phyloP scores from a whole-genome alignment of 1,139 yeast species.

The Candida mesenterica region DNA sequence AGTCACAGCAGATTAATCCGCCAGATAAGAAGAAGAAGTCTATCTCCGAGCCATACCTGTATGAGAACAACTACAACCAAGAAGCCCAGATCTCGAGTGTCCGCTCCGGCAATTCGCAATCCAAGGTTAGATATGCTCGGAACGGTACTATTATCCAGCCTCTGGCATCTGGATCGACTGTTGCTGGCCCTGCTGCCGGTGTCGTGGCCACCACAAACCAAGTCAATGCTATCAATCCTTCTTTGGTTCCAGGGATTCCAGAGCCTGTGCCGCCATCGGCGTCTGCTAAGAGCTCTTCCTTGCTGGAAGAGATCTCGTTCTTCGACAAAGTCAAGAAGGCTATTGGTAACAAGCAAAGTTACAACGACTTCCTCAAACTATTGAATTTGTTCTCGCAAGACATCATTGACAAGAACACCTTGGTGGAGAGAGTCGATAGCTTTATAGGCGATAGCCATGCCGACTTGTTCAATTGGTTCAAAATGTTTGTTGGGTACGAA shows the following conservation, averaged over 20 bases:
- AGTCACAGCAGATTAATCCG: slow-evolving; percentile 6
- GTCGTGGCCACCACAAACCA: slow-evolving; percentile 21
- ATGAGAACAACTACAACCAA: slow-evolving; percentile 38
- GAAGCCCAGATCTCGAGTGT: slow-evolving; percentile 57
- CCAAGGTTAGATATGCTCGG: slow-evolving; percentile 7
- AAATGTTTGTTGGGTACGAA: slow-evolving; percentile 84
- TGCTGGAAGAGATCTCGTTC: slow-evolving; percentile 82
- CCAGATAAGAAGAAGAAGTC: slow-evolving; percentile 22
- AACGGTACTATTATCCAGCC: slow-evolving; percentile 5
- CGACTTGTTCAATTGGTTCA: slow-evolving; percentile 88
- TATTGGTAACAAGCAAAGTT: slow-evolving; percentile 85
- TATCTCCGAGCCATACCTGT: slow-evolving; percentile 28
- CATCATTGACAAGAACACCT: slow-evolving; percentile 76
- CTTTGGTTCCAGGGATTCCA: slow-evolving; percentile 80
- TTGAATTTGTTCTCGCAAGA: slow-evolving; percentile 86
- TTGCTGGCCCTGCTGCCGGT: slow-evolving; percentile 7
- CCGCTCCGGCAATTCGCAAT: slow-evolving; percentile 32
- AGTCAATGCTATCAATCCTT: slow-evolving; percentile 46
- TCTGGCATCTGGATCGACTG: slow-evolving; percentile 4
- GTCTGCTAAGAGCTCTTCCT: slow-evolving; percentile 49
- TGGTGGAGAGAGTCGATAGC: slow-evolving; percentile 81
- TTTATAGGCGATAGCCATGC: slow-evolving; percentile 75
- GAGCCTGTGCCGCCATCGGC: slow-evolving; percentile 78
- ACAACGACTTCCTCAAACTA: slow-evolving; percentile 86
- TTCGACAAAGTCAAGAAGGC: slow-evolving; percentile 91